Evolutionary conservation across 78 protist species (phyloP).

Genomic region (Cavenderia fasciculata): DNA sequence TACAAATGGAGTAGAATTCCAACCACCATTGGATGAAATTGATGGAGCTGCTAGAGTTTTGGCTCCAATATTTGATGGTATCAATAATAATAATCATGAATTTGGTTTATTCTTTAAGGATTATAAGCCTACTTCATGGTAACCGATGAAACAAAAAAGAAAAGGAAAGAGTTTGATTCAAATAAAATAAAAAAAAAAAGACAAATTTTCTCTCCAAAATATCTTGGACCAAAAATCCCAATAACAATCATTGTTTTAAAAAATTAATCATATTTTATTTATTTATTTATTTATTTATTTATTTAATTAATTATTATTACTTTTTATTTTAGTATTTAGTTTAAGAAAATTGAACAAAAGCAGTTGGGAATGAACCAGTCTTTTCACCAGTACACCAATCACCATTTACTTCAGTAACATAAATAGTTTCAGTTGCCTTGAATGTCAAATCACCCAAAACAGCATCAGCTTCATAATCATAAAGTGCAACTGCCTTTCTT

Average conservation of each 20-base stretch:
- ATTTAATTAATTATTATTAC: no score
- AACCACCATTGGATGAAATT: slow-evolving; percentile 94
- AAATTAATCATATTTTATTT: no score
- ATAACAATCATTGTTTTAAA: no score
- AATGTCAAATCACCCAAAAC: slow-evolving; percentile 26
- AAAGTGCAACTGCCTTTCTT: slow-evolving; percentile 43
- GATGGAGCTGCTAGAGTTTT: slow-evolving; percentile 96
- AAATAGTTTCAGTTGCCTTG: slow-evolving; percentile 31
- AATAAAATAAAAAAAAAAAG: no score
- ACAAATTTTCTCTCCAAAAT: no score
- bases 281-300: no score
- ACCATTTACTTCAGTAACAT: neutral
- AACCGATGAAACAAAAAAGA: neutral
- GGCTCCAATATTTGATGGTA: slow-evolving; percentile 87
- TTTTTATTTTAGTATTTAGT: no score
- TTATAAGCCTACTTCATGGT: neutral
- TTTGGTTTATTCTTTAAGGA: slow-evolving; percentile 36
- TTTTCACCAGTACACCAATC: slow-evolving; percentile 34
- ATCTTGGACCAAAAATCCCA: no score
- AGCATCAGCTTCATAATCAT: slow-evolving; percentile 1
- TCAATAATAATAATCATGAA: neutral
- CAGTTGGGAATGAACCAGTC: slow-evolving; percentile 35
- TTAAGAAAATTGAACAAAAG: neutral
- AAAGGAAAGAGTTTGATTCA: no score
- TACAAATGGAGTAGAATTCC: neutral